Percentiles rank a stretch among this genome's conserved stretches.
Evolutionary conservation across 164 flowering plant genomes (phyloP).

Genomic region (Euptelea pleiosperma): DNA sequence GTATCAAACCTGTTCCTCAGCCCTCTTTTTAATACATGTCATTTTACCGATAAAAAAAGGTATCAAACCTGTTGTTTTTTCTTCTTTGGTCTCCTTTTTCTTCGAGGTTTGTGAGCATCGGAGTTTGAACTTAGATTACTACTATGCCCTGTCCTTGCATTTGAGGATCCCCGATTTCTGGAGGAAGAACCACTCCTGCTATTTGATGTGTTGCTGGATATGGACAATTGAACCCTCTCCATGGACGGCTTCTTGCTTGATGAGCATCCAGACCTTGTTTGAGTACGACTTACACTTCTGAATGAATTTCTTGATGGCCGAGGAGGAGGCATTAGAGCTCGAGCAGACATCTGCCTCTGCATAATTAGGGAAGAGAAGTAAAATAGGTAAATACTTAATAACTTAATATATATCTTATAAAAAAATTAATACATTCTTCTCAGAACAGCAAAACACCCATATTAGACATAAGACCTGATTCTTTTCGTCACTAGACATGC

Average conservation of each 20-base stretch:
- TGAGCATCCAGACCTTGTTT: slow-evolving; percentile 45
- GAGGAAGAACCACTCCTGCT: slow-evolving; percentile 44
- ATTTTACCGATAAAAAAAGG: too few species aligned
- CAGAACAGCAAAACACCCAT: slow-evolving; percentile 4
- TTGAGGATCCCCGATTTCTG: slow-evolving; percentile 44
- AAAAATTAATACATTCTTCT: background rate
- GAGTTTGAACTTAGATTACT: slow-evolving; percentile 88
- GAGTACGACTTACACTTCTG: slow-evolving; percentile 27
- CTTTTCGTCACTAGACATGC: slow-evolving; percentile 97
- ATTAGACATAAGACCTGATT: slow-evolving; percentile 60
- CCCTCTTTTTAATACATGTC: too few species aligned
- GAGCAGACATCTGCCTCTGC: slow-evolving; percentile 69
- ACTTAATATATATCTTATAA: background rate
- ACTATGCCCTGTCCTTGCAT: slow-evolving; percentile 49
- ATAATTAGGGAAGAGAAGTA: slow-evolving; percentile 10
- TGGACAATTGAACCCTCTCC: slow-evolving; percentile 40
- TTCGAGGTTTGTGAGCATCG: slow-evolving; percentile 86
- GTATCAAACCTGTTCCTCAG: slow-evolving; percentile 46
- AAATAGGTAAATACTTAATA: background rate
- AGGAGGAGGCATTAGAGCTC: slow-evolving; percentile 88
- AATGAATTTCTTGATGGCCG: slow-evolving; percentile 48
- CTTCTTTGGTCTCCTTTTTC: slow-evolving; percentile 98
- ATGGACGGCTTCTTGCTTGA: slow-evolving; percentile 41
- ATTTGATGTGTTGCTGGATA: slow-evolving; percentile 61
- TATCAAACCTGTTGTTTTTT: slow-evolving; percentile 60